Evolutionary conservation across 495 filamentous ascomycete genomes (phyloP).

Genomic region (Choiromyces venosus): DNA sequence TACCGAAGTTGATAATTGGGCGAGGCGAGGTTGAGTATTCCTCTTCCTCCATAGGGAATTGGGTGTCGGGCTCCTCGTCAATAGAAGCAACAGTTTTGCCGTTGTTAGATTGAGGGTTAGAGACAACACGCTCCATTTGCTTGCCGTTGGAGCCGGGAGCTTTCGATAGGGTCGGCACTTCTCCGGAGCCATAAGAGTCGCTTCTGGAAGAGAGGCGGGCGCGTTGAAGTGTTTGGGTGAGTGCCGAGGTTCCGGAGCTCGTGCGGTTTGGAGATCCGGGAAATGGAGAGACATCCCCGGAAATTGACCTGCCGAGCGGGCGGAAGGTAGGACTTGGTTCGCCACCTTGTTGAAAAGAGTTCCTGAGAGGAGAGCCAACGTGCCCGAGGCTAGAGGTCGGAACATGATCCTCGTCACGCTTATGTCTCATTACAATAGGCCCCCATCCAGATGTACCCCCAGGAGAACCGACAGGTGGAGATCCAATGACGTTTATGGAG

Average conservation of each 20-base stretch:
- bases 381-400: constrained; percentile 68
- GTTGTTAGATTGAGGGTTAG: constrained; percentile 42
- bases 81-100: constrained; percentile 41
- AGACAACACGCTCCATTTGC: constrained; percentile 41
- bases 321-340: constrained; percentile 63
- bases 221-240: constrained; percentile 46
- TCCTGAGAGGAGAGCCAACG: constrained; percentile 88
- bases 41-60: constrained; percentile 41
- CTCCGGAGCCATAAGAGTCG: constrained; percentile 27
- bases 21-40: constrained; percentile 28
- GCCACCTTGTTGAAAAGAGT: constrained; percentile 58
- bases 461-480: constrained; percentile 62
- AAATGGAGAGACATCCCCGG: constrained; percentile 59
- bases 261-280: constrained; percentile 61
- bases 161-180: constrained; percentile 22
- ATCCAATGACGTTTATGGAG: constrained; percentile 43
- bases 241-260: constrained; percentile 46
- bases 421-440: constrained; percentile 69
- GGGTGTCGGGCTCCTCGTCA: constrained; percentile 39
- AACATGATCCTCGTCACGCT: constrained; percentile 64
- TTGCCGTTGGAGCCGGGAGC: constrained; percentile 30
- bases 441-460: constrained; percentile 70
- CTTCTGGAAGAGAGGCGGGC: constrained; percentile 43
- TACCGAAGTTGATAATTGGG: constrained; percentile 27
- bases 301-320: constrained; percentile 48